A percentile compares a stretch with the other conserved stretches of the same genome.
Conservation (phyloP, 2,329 filamentous ascomycete species). For the Pseudogymnoascus sp. region DNA sequence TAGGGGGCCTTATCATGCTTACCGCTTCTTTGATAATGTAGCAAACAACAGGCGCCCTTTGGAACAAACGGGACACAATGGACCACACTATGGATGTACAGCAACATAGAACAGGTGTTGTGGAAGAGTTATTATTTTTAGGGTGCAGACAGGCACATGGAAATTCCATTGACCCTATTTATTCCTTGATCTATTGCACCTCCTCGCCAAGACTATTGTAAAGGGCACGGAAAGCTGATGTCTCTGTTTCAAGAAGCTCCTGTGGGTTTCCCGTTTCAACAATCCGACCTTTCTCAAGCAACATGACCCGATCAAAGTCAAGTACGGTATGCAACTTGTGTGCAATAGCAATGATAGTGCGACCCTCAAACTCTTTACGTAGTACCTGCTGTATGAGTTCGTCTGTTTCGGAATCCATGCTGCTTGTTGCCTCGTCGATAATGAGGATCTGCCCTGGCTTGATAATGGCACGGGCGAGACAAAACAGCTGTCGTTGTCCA, state of each 20-base stretch:
- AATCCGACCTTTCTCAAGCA: slow-evolving; percentile 47
- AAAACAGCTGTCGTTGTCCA: slow-evolving; percentile 42
- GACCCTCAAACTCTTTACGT: slow-evolving; percentile 40
- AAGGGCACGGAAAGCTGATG: slow-evolving; percentile 5
- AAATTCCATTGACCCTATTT: not conserved
- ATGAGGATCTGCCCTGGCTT: slow-evolving; percentile 32
- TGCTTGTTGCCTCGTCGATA: slow-evolving; percentile 37
- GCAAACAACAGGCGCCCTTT: not conserved
- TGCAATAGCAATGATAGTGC: slow-evolving; percentile 41
- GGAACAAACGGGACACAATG: not conserved
- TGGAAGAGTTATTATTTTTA: not conserved
- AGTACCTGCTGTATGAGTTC: slow-evolving; percentile 45
- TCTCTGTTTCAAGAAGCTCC: not conserved
- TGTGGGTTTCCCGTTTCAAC: slow-evolving; percentile 59
- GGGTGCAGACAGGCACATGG: not conserved
- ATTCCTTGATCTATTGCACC: not conserved
- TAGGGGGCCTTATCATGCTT: slow-evolving; percentile 38
- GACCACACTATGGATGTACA: not conserved
- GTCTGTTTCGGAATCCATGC: slow-evolving; percentile 50
- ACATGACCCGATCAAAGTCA: slow-evolving; percentile 41
- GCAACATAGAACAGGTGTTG: not conserved
- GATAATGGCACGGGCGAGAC: slow-evolving; percentile 38
- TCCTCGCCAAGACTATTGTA: not conserved
- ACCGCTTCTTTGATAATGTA: slow-evolving; percentile 30
- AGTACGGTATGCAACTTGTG: slow-evolving; percentile 36